phyloP scores from a whole-genome alignment of 495 filamentous ascomycete species.

The Aspergillus sclerotiicarbonarius region DNA sequence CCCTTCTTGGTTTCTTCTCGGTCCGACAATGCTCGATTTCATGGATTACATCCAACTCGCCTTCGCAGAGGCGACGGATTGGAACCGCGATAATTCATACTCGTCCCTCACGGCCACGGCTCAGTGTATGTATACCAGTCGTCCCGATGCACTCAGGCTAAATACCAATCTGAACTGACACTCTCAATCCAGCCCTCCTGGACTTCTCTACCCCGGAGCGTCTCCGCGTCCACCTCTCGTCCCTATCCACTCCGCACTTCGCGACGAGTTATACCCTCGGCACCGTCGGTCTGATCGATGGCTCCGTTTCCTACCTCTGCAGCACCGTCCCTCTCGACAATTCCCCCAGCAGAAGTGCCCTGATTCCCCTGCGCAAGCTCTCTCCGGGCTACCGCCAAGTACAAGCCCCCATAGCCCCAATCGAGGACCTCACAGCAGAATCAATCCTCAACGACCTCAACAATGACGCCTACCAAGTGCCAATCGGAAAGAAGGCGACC shows the following conservation, averaged over 20 bases:
- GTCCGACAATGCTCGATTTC: conserved; percentile 79
- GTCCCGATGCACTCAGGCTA: background rate
- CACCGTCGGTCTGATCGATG: conserved; percentile 81
- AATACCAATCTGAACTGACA: background rate
- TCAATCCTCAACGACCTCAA: conserved; percentile 28
- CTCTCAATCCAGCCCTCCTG: conserved; percentile 59
- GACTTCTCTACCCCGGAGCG: conserved; percentile 84
- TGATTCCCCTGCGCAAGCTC: conserved; percentile 62
- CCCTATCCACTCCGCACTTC: conserved; percentile 85
- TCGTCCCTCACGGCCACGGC: conserved; percentile 82
- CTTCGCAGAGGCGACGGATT: conserved; percentile 82
- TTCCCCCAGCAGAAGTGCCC: conserved; percentile 53
- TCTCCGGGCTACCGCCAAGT: conserved; percentile 69
- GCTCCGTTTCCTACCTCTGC: conserved; percentile 88
- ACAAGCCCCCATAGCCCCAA: conserved; percentile 42
- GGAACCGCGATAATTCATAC: conserved; percentile 94
- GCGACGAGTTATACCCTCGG: conserved; percentile 87
- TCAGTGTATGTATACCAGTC: conserved; percentile 54
- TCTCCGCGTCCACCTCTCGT: conserved; percentile 72
- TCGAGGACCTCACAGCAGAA: conserved; percentile 34
- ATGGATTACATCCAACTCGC: conserved; percentile 97
- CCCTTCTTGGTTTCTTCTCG: background rate
- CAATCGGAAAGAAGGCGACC: conserved; percentile 50
- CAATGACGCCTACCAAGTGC: conserved; percentile 16
- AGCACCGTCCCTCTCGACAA: conserved; percentile 68